Conservation (phyloP, 371 early-diverging fungal species). For the Gilbertella persicaria region DNA sequence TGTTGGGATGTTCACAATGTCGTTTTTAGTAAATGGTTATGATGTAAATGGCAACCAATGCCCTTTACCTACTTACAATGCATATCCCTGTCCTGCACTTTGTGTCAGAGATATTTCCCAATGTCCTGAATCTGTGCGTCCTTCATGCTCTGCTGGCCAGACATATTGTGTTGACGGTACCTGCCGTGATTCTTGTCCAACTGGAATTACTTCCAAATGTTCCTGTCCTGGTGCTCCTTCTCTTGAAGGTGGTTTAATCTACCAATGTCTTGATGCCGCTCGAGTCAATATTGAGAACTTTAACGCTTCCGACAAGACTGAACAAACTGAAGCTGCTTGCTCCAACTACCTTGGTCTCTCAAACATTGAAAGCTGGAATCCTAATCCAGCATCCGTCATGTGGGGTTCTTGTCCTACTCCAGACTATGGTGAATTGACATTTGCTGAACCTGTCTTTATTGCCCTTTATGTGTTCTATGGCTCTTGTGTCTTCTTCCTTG, state of each 20-base stretch:
- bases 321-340: conserved; percentile 45
- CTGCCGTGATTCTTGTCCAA: conserved; percentile 42
- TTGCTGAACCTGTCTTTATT: conserved; percentile 46
- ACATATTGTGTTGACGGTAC: conserved; percentile 53
- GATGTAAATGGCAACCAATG: conserved; percentile 49
- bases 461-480: conserved; percentile 56
- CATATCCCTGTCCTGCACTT: conserved; percentile 50
- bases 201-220: conserved; percentile 31
- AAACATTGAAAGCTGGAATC: conserved; percentile 38
- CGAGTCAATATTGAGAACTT: conserved; percentile 42
- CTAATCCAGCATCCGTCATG: conserved; percentile 32
- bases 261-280: conserved; percentile 25
- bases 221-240: conserved; percentile 39
- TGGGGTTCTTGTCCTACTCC: conserved; percentile 60
- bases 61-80: conserved; percentile 38
- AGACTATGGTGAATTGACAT: conserved; percentile 45
- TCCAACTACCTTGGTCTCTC: conserved; percentile 24
- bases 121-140: conserved; percentile 33
- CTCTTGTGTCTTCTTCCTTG: conserved; percentile 57
- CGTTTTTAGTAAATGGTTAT: conserved; percentile 46
- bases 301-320: conserved; percentile 40
- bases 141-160: conserved; percentile 42
- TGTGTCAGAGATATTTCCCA: conserved; percentile 44
- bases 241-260: conserved; percentile 18
- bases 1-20: not conserved